These are phyloP conservation scores for Lachancea mirantina DNA, from an alignment of 805 yeast genomes.

Conservation along the genomic window DNA sequence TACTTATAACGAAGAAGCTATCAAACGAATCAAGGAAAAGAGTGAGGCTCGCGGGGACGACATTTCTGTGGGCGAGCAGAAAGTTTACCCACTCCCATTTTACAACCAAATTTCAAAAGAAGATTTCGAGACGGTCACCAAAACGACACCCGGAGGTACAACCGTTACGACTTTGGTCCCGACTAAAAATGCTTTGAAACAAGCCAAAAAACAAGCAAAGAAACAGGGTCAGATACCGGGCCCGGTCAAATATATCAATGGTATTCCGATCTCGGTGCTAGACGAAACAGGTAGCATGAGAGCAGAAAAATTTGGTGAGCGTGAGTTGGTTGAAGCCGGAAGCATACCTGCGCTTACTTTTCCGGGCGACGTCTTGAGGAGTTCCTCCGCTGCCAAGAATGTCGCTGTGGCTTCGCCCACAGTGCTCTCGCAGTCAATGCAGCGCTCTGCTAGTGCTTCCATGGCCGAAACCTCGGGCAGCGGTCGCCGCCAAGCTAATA, in stretches of 20 bases:
- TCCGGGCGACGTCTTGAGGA: slow-evolving; percentile 3
- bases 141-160: slow-evolving; percentile 89
- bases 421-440: slow-evolving; percentile 7
- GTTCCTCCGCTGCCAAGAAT: slow-evolving; percentile 3
- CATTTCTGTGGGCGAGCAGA: slow-evolving; percentile 16
- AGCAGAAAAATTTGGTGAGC: neutral
- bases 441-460: slow-evolving; percentile 9
- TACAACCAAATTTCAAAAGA: slow-evolving; percentile 86
- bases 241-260: slow-evolving; percentile 49
- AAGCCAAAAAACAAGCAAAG: slow-evolving; percentile 26
- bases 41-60: slow-evolving; percentile 21
- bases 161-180: slow-evolving; percentile 86
- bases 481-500: slow-evolving; percentile 5
- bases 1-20: slow-evolving; percentile 25
- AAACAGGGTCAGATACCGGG: slow-evolving; percentile 18
- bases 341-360: slow-evolving; percentile 6
- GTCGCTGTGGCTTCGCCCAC: slow-evolving; percentile 3
- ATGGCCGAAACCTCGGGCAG: slow-evolving; percentile 2
- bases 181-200: slow-evolving; percentile 62
- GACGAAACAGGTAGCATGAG: slow-evolving; percentile 65
- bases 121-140: slow-evolving; percentile 75
- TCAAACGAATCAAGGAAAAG: slow-evolving; percentile 32
- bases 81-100: slow-evolving; percentile 73
- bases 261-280: slow-evolving; percentile 63
- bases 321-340: neutral